These are phyloP conservation scores for Neurospora sp. DNA, from an alignment of 495 filamentous ascomycete genomes.

Conservation along the genomic window DNA sequence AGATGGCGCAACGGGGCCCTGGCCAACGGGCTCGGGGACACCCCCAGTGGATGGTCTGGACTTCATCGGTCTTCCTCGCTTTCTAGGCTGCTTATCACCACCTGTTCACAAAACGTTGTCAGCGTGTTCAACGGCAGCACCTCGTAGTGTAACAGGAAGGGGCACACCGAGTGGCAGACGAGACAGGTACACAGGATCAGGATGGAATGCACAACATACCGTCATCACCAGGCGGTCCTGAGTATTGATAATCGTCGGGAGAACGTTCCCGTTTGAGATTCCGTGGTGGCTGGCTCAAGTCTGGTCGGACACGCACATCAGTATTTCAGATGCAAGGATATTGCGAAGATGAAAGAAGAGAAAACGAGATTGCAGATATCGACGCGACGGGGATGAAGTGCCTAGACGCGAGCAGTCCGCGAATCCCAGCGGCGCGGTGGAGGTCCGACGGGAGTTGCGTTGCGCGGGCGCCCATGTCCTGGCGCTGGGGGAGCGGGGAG, in stretches of 20 bases:
- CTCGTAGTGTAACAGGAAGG: conserved; percentile 22
- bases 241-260: conserved; percentile 63
- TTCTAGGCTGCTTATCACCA: conserved; percentile 57
- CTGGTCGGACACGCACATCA: conserved; percentile 21
- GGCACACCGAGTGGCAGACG: conserved; percentile 9
- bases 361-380: neutral
- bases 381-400: neutral
- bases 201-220: conserved; percentile 50
- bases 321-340: conserved; percentile 8
- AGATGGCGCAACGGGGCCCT: conserved; percentile 39
- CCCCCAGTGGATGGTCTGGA: conserved; percentile 30
- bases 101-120: conserved; percentile 27
- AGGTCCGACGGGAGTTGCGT: neutral
- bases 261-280: conserved; percentile 90
- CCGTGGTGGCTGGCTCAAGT: conserved; percentile 32
- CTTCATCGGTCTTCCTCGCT: conserved; percentile 81
- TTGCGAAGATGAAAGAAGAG: conserved; percentile 1
- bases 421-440: neutral
- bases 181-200: conserved; percentile 29
- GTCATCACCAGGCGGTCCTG: conserved; percentile 57
- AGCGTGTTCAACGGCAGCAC: conserved; percentile 23
- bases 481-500: neutral
- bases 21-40: conserved; percentile 38
- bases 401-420: neutral
- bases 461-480: neutral